Conservation (phyloP, 2,329 filamentous ascomycete genomes). For the Fusarium sublunatum region DNA sequence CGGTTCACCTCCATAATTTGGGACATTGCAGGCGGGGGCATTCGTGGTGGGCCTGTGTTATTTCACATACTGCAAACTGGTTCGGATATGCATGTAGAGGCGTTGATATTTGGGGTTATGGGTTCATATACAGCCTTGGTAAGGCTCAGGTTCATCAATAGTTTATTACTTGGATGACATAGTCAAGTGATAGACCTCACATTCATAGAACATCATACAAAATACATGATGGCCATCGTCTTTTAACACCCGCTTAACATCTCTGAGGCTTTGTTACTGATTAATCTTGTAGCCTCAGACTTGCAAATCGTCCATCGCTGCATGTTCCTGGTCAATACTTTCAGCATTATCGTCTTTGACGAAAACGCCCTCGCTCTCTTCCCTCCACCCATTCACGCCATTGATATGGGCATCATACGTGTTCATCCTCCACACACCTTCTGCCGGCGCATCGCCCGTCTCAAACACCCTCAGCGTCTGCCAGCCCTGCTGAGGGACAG, state of each 20-base stretch:
- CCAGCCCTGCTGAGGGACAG: constrained; percentile 50
- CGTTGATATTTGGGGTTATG: constrained; percentile 26
- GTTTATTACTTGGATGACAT: constrained; percentile 8
- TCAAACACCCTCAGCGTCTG: constrained; percentile 60
- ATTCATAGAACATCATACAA: constrained; percentile 27
- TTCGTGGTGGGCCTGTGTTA: constrained; percentile 5
- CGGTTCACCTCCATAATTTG: background rate
- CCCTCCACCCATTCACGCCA: constrained; percentile 55
- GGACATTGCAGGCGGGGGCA: constrained; percentile 3
- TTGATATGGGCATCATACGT: constrained; percentile 55
- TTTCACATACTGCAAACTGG: constrained; percentile 17
- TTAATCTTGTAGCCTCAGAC: background rate
- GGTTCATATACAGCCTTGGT: constrained; percentile 13
- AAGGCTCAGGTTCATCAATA: constrained; percentile 3
- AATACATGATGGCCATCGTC: constrained; percentile 12
- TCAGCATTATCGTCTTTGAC: constrained; percentile 42
- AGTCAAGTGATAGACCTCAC: constrained; percentile 8
- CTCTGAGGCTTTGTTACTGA: no score
- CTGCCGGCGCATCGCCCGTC: constrained; percentile 60
- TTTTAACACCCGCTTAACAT: background rate
- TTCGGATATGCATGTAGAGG: constrained; percentile 32
- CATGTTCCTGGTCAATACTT: constrained; percentile 2
- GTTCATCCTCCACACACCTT: constrained; percentile 59
- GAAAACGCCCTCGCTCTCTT: constrained; percentile 59
- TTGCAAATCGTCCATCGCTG: constrained; percentile 4